These are phyloP conservation scores for Verticillium alfalfae DNA, from an alignment of 2,329 filamentous ascomycete genomes.

Conservation along the genomic window DNA sequence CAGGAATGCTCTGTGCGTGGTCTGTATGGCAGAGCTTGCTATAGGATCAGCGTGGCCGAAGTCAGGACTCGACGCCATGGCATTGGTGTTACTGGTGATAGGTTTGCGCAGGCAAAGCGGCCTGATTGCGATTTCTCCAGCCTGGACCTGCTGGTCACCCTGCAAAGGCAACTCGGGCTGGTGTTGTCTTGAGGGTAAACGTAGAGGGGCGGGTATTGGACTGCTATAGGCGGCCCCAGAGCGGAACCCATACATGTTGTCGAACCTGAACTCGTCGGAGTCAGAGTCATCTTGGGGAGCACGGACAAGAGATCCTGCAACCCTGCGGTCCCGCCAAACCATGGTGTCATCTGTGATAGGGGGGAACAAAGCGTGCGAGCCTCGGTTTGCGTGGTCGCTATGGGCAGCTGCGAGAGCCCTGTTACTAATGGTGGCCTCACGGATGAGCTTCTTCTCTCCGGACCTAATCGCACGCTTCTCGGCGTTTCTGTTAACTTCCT, in stretches of 20 bases:
- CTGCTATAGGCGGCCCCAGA: slow-evolving; percentile 10
- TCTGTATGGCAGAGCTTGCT: not conserved
- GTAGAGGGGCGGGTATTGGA: slow-evolving; percentile 9
- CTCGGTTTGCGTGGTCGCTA: not conserved
- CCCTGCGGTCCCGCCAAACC: slow-evolving; percentile 4
- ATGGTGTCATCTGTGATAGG: slow-evolving; percentile 1
- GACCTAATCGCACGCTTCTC: not conserved
- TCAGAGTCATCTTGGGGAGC: not conserved
- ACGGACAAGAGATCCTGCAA: not conserved
- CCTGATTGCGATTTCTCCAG: too few species aligned
- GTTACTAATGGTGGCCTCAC: not conserved
- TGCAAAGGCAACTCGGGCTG: not conserved
- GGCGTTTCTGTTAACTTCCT: slow-evolving; percentile 16
- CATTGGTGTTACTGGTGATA: too few species aligned
- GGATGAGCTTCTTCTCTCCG: not conserved
- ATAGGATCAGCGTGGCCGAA: too few species aligned
- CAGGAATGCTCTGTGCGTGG: too few species aligned
- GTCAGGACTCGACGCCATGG: too few species aligned
- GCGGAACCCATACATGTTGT: slow-evolving; percentile 6
- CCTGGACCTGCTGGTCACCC: too few species aligned
- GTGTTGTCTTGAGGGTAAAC: slow-evolving; percentile 5
- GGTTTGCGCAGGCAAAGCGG: too few species aligned
- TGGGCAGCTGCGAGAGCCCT: not conserved
- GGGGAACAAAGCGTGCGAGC: not conserved
- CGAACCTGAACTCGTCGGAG: not conserved